Evolutionary conservation across 2,329 filamentous ascomycete genomes (phyloP), one percentile per base, ranked within the genome.

Genomic region (Didymella segeticola): DNA sequence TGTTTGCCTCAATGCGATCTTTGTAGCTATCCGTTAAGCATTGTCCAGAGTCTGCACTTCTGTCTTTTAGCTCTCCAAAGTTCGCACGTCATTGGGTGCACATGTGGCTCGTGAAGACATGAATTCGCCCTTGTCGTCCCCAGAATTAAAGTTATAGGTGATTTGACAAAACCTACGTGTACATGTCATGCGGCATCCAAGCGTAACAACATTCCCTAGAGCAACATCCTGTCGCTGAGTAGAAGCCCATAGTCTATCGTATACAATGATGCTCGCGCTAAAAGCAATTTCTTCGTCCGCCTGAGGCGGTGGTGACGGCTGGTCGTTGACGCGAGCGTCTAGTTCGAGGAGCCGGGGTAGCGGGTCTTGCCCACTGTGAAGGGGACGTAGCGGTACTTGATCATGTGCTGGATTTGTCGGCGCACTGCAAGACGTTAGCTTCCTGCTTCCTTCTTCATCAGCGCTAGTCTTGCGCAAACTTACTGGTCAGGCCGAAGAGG

Each of bases 381-480:
- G 33, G 93, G 92, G 25, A 96, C 92, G 74, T 96, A 99, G 79
- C 93, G 91, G 82, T 98, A 99, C 82, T 98, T 99, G 84, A 99
- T 93, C 95, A 99, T 99, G 80, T 98, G 95, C 81, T 99, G 95
- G 68, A 99, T 99, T 80, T 99, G 95, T 82, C 95, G 91, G 78
- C 95, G 87, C 95, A 99, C 92, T 96, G 67, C 25, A 19, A 22
- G 57, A 45, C 39, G 23, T 60, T 46, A 58, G 57, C 27, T n/a
- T n/a, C n/a, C n/a, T 8, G 15, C 15, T 15, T 27, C 12, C 33
- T 8, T 22, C 22, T 27, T 27, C 8, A 50, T 17, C 2, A 14
- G 12, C 6, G 25, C 14, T 36, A 7, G 14, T 12, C 5, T 14
- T 27, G 43, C 19, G 11, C 3, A 38, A 43, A 85, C 91, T 75